Conservation (phyloP, 257 asterid species). For the Solanum chmielewskii region DNA sequence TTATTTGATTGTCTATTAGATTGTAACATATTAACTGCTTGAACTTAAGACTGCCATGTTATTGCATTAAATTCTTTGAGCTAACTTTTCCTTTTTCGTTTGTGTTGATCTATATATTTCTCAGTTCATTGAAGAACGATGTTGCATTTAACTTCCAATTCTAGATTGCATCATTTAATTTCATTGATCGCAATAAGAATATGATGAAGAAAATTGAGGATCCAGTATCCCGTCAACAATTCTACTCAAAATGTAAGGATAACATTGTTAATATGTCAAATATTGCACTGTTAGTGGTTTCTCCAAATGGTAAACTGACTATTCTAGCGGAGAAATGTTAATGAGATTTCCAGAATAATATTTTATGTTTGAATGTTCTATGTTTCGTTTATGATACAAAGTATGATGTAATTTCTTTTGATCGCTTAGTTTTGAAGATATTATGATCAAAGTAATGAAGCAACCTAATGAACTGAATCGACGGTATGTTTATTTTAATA, state of each 20-base stretch:
- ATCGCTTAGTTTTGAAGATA: conserved; percentile 39
- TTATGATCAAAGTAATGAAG: conserved; percentile 40
- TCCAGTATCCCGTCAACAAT: conserved; percentile 30
- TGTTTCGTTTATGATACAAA: background rate
- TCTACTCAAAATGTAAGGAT: conserved; percentile 51
- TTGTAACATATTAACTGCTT: background rate
- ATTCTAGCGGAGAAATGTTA: conserved; percentile 49
- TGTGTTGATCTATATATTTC: background rate
- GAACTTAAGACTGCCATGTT: background rate
- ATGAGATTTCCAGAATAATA: background rate
- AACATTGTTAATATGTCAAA: conserved; percentile 59
- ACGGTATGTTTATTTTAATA: conserved; percentile 17
- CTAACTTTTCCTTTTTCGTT: background rate
- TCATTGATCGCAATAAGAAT: conserved; percentile 53
- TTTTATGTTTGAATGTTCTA: background rate
- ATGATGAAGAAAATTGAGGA: conserved; percentile 37
- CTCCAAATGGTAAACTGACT: conserved; percentile 54
- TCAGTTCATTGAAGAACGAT: background rate
- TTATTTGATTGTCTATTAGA: no score
- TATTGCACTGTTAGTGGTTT: conserved; percentile 53
- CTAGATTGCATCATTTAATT: background rate
- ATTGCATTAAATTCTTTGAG: background rate
- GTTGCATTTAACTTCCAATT: background rate
- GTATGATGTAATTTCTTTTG: background rate
- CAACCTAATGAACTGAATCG: conserved; percentile 24